Conservation (phyloP, 495 filamentous ascomycete genomes). For the Staphylotrichum longicolle region DNA sequence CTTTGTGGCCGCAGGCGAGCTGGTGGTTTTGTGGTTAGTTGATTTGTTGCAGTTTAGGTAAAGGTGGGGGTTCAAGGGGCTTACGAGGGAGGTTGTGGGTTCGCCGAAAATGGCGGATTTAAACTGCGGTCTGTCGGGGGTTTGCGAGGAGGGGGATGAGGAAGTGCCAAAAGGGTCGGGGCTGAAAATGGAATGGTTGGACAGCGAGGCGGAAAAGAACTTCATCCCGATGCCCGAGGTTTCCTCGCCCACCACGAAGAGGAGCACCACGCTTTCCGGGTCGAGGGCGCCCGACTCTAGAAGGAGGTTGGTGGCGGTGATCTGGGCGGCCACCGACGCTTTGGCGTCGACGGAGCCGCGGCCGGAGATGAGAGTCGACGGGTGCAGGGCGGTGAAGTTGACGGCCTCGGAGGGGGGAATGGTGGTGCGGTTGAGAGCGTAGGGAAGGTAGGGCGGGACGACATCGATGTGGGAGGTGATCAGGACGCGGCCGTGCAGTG, state of each 20-base stretch:
- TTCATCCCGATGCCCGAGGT: slow-evolving; percentile 81
- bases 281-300: slow-evolving; percentile 32
- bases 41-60: too few species aligned
- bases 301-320: slow-evolving; percentile 65
- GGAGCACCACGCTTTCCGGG: slow-evolving; percentile 59
- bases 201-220: slow-evolving; percentile 52
- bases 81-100: slow-evolving; percentile 40
- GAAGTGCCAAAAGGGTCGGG: too few species aligned
- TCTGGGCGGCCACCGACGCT: slow-evolving; percentile 76
- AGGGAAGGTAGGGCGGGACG: slow-evolving; percentile 71
- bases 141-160: too few species aligned
- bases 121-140: slow-evolving; percentile 15
- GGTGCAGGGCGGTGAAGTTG: slow-evolving; percentile 33
- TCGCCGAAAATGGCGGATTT: slow-evolving; percentile 81
- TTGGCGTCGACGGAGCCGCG: slow-evolving; percentile 91
- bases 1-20: slow-evolving; percentile 89
- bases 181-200: slow-evolving; percentile 43
- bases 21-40: slow-evolving; percentile 38
- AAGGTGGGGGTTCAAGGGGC: too few species aligned
- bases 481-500: slow-evolving; percentile 53
- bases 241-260: slow-evolving; percentile 92
- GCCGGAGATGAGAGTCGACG: slow-evolving; percentile 48
- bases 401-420: slow-evolving; percentile 24
- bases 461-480: slow-evolving; percentile 73
- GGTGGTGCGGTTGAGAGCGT: slow-evolving; percentile 41